phyloP scores from a whole-genome alignment of 345 rosid species.

The Orychophragmus violaceus region DNA sequence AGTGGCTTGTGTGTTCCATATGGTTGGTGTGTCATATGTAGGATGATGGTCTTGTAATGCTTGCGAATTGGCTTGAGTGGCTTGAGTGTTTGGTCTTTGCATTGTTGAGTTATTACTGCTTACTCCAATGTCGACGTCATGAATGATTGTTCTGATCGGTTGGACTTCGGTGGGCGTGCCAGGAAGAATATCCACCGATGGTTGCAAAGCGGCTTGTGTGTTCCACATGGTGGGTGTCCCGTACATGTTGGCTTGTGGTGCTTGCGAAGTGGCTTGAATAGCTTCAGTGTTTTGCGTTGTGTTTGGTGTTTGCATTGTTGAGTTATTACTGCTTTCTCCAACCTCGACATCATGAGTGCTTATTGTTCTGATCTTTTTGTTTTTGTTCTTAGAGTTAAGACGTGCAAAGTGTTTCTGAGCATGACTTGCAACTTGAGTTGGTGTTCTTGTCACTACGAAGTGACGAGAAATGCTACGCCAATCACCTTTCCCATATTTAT shows the following conservation, averaged over 20 bases:
- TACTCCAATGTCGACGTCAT: too few relatives aligned
- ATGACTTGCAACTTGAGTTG: conserved; percentile 91
- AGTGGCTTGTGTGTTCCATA: background rate
- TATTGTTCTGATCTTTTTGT: conserved; percentile 54
- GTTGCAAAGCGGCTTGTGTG: too few relatives aligned
- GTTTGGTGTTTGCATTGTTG: conserved; percentile 50
- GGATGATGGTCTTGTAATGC: background rate
- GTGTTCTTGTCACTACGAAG: conserved; percentile 70
- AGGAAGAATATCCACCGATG: too few relatives aligned
- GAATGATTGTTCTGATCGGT: too few relatives aligned
- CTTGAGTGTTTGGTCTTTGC: too few relatives aligned
- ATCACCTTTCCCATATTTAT: conserved; percentile 83
- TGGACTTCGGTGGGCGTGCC: too few relatives aligned
- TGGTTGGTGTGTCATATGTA: background rate
- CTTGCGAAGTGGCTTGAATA: conserved; percentile 31
- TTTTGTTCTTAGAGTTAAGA: conserved; percentile 64
- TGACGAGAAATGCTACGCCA: conserved; percentile 89
- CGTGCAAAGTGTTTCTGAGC: conserved; percentile 85
- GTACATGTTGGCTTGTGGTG: background rate
- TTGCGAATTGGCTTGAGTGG: conserved; percentile 35
- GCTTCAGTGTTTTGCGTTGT: conserved; percentile 48
- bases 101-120: too few relatives aligned
- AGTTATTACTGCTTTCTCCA: conserved; percentile 38
- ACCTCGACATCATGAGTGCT: conserved; percentile 73
- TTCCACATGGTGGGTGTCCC: background rate